Evolutionary conservation across 352 stramenopile genomes (phyloP).

Genomic region (Pythium aquatile): DNA sequence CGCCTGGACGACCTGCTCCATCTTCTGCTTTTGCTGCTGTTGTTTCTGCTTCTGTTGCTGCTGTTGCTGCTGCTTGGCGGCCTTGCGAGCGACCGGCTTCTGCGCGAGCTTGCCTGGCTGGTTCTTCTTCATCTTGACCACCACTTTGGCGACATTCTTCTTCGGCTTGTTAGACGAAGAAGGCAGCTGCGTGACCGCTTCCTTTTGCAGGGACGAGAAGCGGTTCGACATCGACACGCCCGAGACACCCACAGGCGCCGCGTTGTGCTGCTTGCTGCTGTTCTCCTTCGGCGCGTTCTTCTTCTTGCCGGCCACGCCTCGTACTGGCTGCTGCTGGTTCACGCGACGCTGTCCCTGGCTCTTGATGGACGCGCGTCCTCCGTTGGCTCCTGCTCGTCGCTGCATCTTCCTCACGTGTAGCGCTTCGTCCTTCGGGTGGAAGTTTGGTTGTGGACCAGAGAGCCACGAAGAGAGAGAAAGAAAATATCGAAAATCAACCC

Average conservation of each 20-base stretch:
- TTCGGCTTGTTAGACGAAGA: conserved; percentile 12
- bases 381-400: conserved; percentile 22
- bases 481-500: conserved; percentile 17
- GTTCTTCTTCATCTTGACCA: conserved; percentile 27
- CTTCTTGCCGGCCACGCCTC: conserved; percentile 23
- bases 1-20: conserved; percentile 54
- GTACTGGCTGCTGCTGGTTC: conserved; percentile 24
- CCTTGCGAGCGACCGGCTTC: conserved; percentile 12
- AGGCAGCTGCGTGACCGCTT: conserved; percentile 21
- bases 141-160: conserved; percentile 16
- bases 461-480: conserved; percentile 9
- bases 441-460: neutral
- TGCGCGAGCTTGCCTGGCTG: conserved; percentile 5
- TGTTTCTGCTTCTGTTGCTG: conserved; percentile 24
- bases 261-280: conserved; percentile 22
- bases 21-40: conserved; percentile 64
- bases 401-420: conserved; percentile 12
- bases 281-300: conserved; percentile 27
- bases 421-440: neutral
- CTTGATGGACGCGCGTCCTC: conserved; percentile 47
- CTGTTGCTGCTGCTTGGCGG: conserved; percentile 25
- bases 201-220: conserved; percentile 66
- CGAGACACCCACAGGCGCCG: conserved; percentile 61
- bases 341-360: conserved; percentile 49
- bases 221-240: conserved; percentile 68